Evolutionary conservation across 176 grass and related monocot species (phyloP), one percentile per base, ranked within the genome.

Genomic region (Cenchrus fungigraminus): DNA sequence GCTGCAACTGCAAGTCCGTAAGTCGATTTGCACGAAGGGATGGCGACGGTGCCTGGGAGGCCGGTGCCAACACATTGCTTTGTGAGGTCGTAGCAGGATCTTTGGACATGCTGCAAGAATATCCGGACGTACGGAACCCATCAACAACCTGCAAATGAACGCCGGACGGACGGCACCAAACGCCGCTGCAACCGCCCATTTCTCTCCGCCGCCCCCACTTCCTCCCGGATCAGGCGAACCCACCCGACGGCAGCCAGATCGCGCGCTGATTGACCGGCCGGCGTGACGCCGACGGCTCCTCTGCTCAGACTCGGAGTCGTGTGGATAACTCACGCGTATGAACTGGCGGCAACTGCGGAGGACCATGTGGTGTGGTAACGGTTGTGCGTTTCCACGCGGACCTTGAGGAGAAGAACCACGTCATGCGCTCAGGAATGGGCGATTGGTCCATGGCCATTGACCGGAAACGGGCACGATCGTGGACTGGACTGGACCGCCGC

Each of bases 211-310:
- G 67, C 20, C 16, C n/a, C 16, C 37, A 0, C 15, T 73, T 15
- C 47, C 47, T 32, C 11, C 47, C 47, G 61, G 61, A 64, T 31
- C 22, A 64, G 44, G 69, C 44, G 44, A 13, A 20, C 44, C 20
- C 4, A 44, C 32, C 16, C 46, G 69, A 50, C 70, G 70, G n/a
- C 46, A 73, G n/a, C 12, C 50, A 40, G 37, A 40, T 40, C 37
- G 37, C 37, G 37, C n/a, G 20, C 20, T 46, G 68, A 22, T 45
- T 71, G 68, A 25, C 45, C 42, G n/a, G 20, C 5, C 54, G 68
- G 37, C 68, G 68, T 71, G 68, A 71, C 68, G 43, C 68, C 17
- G 68, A 25, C 68, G 68, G 43, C 44, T 71, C 68, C 2, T 6
- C 56, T 15, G 3, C 4, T 16, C 6, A 5, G 6, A 3, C 19